Evolutionary conservation across 805 yeast genomes (phyloP).

Genomic region (Tetrapisispora iriomotensis): DNA sequence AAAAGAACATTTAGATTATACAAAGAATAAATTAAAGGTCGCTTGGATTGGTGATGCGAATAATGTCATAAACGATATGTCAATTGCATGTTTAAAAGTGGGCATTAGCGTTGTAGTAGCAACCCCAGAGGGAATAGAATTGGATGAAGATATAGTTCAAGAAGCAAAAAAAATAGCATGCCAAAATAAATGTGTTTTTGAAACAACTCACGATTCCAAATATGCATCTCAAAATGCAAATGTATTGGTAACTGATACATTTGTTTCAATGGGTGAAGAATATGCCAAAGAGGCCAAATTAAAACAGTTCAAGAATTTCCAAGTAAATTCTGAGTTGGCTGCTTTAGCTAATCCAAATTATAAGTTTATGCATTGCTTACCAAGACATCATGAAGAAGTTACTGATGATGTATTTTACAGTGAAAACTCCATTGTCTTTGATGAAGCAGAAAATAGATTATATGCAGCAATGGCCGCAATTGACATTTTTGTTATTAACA

Average conservation of each 20-base stretch:
- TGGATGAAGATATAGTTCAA: slow-evolving; percentile 44
- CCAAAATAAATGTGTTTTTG: slow-evolving; percentile 35
- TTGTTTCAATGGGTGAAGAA: slow-evolving; percentile 98
- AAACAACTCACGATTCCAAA: slow-evolving; percentile 61
- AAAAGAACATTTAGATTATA: slow-evolving; percentile 40
- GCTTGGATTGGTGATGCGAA: slow-evolving; percentile 98
- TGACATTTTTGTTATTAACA: slow-evolving; percentile 80
- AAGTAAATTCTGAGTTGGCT: slow-evolving; percentile 61
- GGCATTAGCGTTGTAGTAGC: slow-evolving; percentile 49
- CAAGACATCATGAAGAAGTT: slow-evolving; percentile 92
- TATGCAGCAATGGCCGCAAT: slow-evolving; percentile 94
- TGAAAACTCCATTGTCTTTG: slow-evolving; percentile 75
- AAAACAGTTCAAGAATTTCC: slow-evolving; percentile 78
- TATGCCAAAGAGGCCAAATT: slow-evolving; percentile 60
- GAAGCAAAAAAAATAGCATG: slow-evolving; percentile 45
- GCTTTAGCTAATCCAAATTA: slow-evolving; percentile 53
- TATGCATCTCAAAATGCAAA: slow-evolving; percentile 66
- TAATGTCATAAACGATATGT: slow-evolving; percentile 88
- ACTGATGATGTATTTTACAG: slow-evolving; percentile 87
- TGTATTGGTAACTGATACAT: slow-evolving; percentile 88
- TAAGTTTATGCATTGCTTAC: slow-evolving; percentile 96
- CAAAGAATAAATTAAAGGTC: slow-evolving; percentile 46
- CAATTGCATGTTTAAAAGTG: slow-evolving; percentile 73
- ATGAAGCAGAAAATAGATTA: slow-evolving; percentile 91
- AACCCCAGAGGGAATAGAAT: slow-evolving; percentile 24